Evolutionary conservation across 1,284 basidiomycete species (phyloP), one percentile per base, ranked within the genome.

Genomic region (Leccinum subfulvum): DNA sequence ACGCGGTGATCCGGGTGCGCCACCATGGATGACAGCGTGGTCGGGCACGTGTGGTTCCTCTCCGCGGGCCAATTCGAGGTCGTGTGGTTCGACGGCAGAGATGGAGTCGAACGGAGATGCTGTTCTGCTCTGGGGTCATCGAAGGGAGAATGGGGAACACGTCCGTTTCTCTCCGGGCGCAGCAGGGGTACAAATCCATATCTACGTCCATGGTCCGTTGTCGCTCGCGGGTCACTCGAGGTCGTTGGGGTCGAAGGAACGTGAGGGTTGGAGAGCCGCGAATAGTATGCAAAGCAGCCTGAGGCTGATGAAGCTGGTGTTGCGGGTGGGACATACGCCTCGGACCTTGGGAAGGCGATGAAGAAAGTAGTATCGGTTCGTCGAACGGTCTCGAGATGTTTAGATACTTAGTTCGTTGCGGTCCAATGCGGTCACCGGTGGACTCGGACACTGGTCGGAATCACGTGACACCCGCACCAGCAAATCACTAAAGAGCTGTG

Each of bases 171-270:
- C 88, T 82, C 28, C 91, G 82, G 0, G 90, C 90, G 44, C 86
- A 81, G 33, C 90, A 91, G 56, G 92, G 84, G 59, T 93, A 90
- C 72, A 91, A 83, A 55, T 91, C 91, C 84, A 92, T 91, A 70
- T 93, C 91, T 0, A 88, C 91, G 67, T 33, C 30, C 85, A 94
- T 89, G 1, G 89, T 85, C 18, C 90, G 82, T 76, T 94, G 92
- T 16, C 91, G 84, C 72, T 94, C 91, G 58, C 84, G 30, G 30
- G 30, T 30, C 30, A 33, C 30, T 33, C 30, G 30, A 1, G 30
- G 30, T 33, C 30, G 30, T 33, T 33, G 81, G 81, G 82, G 71
- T 91, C 88, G 65, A 83, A 82, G 9, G 86, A 81, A 47, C 89
- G 83, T 73, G 23, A 89, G 75, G 0, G 85, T 87, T 1, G 91